Conservation (phyloP, 1,284 basidiomycete genomes). For the Leccinum fuscescens region DNA sequence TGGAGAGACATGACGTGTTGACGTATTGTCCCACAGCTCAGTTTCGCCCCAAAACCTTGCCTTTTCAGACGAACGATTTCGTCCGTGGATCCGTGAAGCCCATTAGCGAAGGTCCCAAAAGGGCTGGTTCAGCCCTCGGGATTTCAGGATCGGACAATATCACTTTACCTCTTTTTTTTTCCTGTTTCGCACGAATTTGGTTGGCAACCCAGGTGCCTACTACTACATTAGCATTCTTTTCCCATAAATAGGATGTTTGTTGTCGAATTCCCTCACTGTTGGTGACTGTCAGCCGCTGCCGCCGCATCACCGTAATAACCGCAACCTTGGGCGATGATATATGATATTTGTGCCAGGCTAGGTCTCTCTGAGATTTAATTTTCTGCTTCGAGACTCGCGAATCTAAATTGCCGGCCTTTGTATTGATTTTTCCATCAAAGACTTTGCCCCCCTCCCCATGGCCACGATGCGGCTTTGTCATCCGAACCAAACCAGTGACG, state of each 20-base stretch:
- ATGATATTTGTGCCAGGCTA: not conserved
- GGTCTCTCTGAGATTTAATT: slow-evolving; percentile 24
- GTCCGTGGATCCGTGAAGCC: slow-evolving; percentile 15
- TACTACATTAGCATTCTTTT: slow-evolving; percentile 14
- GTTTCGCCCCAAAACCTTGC: slow-evolving; percentile 12
- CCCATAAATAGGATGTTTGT: slow-evolving; percentile 17
- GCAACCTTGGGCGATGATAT: slow-evolving; percentile 7
- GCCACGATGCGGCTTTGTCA: slow-evolving; percentile 12
- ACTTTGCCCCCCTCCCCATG: slow-evolving; percentile 5
- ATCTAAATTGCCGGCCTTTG: slow-evolving; percentile 22
- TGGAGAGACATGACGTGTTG: slow-evolving; percentile 27
- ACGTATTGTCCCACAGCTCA: slow-evolving; percentile 19
- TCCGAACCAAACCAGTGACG: slow-evolving; percentile 12
- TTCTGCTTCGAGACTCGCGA: slow-evolving; percentile 11
- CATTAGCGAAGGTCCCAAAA: slow-evolving; percentile 9
- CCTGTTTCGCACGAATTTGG: slow-evolving; percentile 15
- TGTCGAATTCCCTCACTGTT: slow-evolving; percentile 19
- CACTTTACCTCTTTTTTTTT: slow-evolving; percentile 12
- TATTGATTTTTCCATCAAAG: slow-evolving; percentile 17
- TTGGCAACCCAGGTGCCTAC: slow-evolving; percentile 14
- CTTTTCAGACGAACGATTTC: slow-evolving; percentile 5
- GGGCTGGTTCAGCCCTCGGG: slow-evolving; percentile 4
- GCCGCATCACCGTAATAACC: slow-evolving; percentile 22
- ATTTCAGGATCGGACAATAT: slow-evolving; percentile 20
- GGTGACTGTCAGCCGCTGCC: slow-evolving; percentile 15